Conservation (phyloP, 768 basidiomycete genomes). For the Suillus subalutaceus region DNA sequence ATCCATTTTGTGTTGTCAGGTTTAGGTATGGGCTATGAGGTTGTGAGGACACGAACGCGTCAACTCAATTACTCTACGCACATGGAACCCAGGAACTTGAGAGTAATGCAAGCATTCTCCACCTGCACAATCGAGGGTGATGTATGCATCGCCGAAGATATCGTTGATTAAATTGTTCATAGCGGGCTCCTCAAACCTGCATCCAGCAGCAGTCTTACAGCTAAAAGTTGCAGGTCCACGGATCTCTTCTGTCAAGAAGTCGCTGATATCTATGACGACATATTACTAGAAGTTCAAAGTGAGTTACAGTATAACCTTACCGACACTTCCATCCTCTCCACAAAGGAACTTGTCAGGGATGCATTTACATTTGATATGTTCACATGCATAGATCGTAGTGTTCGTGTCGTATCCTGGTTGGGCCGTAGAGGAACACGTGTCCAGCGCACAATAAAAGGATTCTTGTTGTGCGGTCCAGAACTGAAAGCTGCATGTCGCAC, state of each 20-base stretch:
- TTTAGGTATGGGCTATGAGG: slow-evolving; percentile 66
- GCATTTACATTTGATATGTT: slow-evolving; percentile 86
- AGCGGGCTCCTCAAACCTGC: slow-evolving; percentile 91
- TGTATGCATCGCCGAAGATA: slow-evolving; percentile 91
- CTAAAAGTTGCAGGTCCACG: slow-evolving; percentile 88
- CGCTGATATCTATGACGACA: slow-evolving; percentile 74
- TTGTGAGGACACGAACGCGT: not conserved
- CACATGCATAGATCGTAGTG: slow-evolving; percentile 76
- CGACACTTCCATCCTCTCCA: slow-evolving; percentile 91
- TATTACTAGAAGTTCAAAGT: not conserved
- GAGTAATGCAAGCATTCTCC: slow-evolving; percentile 95
- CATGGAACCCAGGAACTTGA: slow-evolving; percentile 91
- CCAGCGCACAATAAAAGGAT: slow-evolving; percentile 92
- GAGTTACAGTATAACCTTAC: slow-evolving; percentile 48
- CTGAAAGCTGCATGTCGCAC: slow-evolving; percentile 85
- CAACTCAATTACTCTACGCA: slow-evolving; percentile 27
- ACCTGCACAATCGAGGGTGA: slow-evolving; percentile 82
- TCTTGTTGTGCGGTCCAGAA: slow-evolving; percentile 97
- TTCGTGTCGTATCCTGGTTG: slow-evolving; percentile 64
- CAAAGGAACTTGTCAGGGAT: slow-evolving; percentile 95
- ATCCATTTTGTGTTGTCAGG: slow-evolving; percentile 85
- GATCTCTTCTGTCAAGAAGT: slow-evolving; percentile 89
- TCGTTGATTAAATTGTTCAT: slow-evolving; percentile 96
- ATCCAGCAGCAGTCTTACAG: slow-evolving; percentile 71
- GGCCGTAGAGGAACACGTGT: slow-evolving; percentile 59